Base-by-base conservation (phyloP, 768 basidiomycete species). In the Tylopilus intermedius region DNA sequence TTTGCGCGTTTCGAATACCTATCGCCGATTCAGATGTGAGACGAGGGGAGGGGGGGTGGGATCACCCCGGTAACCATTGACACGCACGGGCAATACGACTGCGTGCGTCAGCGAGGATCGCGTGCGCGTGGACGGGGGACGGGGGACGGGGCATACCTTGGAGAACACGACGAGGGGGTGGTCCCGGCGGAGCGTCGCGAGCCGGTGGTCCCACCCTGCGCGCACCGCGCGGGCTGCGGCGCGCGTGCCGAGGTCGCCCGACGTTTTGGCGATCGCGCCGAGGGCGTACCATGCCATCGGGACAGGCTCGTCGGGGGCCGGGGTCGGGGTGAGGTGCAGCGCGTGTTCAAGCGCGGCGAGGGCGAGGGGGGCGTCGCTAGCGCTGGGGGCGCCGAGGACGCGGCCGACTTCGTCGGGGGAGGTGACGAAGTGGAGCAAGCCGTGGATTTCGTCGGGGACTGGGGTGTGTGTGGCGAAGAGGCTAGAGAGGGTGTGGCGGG, bases 141-240 rank as follows among this genome's bases (percentile, higher is more conserved):
- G 24, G 2, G 24, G 24, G 24, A 30, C 29, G 7, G 30, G 3
- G 9, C 30, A 7, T 50, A 84, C 87, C 76, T 92, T 92, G 75
- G 88, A 90, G 61, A 92, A 90, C 11, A 92, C 81, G 42, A 91
- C 73, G 7, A 92, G 68, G 2, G 89, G 89, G 59, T 79, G 74
- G 30, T 79, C 66, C 15, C 73, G 62, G 35, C 78, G 71, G 44
- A 90, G 59, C 21, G 60, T 61, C 40, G 62, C 63, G 15, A 75
- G 66, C 40, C 79, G 72, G 54, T 69, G 50, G 2, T 51, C 42
- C 66, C 66, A 61, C 35, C 9, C 66, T 33, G 57, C 51, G 81
- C 79, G 83, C 42, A 11, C 29, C 44, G 27, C 9, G n/a, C 27
- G 27, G n/a, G 29, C 35, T 37, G 35, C 38, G n/a, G n/a, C n/a